Evolutionary conservation across 2,329 filamentous ascomycete genomes (phyloP).

Genomic region (Teratosphaeria zuluensis): DNA sequence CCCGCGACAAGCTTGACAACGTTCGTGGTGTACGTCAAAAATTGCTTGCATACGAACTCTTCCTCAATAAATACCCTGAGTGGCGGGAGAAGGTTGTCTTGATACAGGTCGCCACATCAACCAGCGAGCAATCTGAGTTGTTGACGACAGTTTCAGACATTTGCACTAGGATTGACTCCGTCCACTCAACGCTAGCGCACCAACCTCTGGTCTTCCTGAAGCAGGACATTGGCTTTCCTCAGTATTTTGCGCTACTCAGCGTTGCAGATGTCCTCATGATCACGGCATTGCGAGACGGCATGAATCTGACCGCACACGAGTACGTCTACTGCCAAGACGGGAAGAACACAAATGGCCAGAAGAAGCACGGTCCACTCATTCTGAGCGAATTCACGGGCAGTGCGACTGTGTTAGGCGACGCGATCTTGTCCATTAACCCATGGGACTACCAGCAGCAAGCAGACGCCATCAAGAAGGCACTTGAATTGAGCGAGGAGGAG

Average conservation of each 20-base stretch:
- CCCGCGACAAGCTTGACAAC: slow-evolving; percentile 86
- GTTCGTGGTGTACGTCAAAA: slow-evolving; percentile 91
- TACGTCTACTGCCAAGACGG: slow-evolving; percentile 91
- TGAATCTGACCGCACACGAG: slow-evolving; percentile 94
- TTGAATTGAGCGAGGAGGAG: slow-evolving; percentile 70
- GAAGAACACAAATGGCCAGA: slow-evolving; percentile 51
- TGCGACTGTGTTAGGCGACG: slow-evolving; percentile 69
- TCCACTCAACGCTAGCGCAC: slow-evolving; percentile 81
- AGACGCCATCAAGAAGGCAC: slow-evolving; percentile 70
- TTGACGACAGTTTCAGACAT: slow-evolving; percentile 87
- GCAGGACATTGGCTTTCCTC: slow-evolving; percentile 85
- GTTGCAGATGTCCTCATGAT: slow-evolving; percentile 90
- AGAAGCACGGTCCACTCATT: slow-evolving; percentile 81
- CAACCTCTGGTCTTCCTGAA: slow-evolving; percentile 89
- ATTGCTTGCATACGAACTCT: slow-evolving; percentile 81
- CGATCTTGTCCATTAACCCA: slow-evolving; percentile 80
- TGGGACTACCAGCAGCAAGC: slow-evolving; percentile 90
- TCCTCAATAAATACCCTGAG: slow-evolving; percentile 85
- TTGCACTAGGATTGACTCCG: slow-evolving; percentile 85
- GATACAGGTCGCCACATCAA: slow-evolving; percentile 88
- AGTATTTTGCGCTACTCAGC: slow-evolving; percentile 84
- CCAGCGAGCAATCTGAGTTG: slow-evolving; percentile 77
- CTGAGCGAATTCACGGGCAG: slow-evolving; percentile 93
- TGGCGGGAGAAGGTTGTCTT: slow-evolving; percentile 81
- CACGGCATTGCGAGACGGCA: slow-evolving; percentile 88